Evolutionary conservation across 345 rosid genomes (phyloP), one percentile per base, ranked within the genome.

Genomic region (Eucalyptus regnans): DNA sequence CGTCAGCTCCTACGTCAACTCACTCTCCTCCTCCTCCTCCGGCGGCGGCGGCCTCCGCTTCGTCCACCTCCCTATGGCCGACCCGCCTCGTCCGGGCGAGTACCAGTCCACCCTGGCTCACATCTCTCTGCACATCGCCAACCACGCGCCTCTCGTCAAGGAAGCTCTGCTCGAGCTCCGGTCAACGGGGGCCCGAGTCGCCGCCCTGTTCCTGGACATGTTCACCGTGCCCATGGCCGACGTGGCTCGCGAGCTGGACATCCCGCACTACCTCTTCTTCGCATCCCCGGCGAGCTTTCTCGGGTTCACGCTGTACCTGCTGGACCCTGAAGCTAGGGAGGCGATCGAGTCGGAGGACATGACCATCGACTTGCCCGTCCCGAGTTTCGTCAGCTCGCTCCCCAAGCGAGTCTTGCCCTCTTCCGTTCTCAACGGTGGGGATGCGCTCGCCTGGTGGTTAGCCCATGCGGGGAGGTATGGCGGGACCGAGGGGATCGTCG

Each of bases 181-280:
- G 64, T 89, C 91, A 3, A 85, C 87, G 80, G 87, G 91, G 18
- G 79, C 22, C 56, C 87, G 50, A 8, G 90, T 92, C 29, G 88
- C 89, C 27, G 94, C 86, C 4, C 87, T 92, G 43, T 89, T 91
- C 86, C 86, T 93, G 41, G 94, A 93, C 90, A 90, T 93, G 91
- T 93, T 93, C 22, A 52, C 89, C 60, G 80, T 92, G 4, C 29
- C 90, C 29, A 87, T 92, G 89, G 91, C 91, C 29, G 94, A 93
- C 62, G 90, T 92, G 31, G 94, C 92, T 20, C 20, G 71, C 31
- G 92, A 92, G 52, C 88, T 93, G 13, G 71, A 71, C 66, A 48
- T 93, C 87, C 91, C 92, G 23, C 89, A 87, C 62, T 93, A 91
- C 71, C 90, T 93, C 50, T 93, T 86, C 88, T 91, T 89, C 25